Percentiles rank a stretch among this genome's conserved stretches.
These are phyloP conservation scores for Ormosia emarginata DNA, from an alignment of 306 rosid species.

Conservation along the genomic window DNA sequence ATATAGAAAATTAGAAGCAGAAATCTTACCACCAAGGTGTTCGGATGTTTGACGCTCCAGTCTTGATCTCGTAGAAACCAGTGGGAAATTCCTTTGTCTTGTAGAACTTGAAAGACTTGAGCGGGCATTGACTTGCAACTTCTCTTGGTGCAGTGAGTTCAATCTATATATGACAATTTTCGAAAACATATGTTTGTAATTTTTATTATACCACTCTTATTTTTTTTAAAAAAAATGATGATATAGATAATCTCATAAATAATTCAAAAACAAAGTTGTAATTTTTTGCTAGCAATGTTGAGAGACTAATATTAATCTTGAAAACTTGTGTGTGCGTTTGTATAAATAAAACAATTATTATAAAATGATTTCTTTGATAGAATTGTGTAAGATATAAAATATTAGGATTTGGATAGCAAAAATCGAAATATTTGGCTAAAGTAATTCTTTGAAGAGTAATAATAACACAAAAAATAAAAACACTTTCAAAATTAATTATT, in stretches of 20 bases:
- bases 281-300: too few relatives aligned
- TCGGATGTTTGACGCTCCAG: conserved; percentile 35
- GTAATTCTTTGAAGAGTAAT: background rate
- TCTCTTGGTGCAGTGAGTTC: conserved; percentile 46
- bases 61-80: conserved; percentile 38
- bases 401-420: too few relatives aligned
- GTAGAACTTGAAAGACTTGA: conserved; percentile 51
- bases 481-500: too few relatives aligned
- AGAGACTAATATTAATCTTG: too few relatives aligned
- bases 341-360: too few relatives aligned
- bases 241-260: too few relatives aligned
- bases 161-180: conserved; percentile 20
- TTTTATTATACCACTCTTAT: background rate
- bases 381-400: too few relatives aligned
- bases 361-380: too few relatives aligned
- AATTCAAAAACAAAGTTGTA: too few relatives aligned
- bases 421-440: background rate
- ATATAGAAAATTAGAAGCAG: background rate
- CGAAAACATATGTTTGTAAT: background rate
- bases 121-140: conserved; percentile 50
- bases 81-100: conserved; percentile 50
- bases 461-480: background rate
- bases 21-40: conserved; percentile 63
- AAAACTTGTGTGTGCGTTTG: too few relatives aligned
- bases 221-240: too few relatives aligned